Evolutionary conservation across 768 basidiomycete species (phyloP), one percentile per base, ranked within the genome.

Genomic region (Tulasnella sp.): DNA sequence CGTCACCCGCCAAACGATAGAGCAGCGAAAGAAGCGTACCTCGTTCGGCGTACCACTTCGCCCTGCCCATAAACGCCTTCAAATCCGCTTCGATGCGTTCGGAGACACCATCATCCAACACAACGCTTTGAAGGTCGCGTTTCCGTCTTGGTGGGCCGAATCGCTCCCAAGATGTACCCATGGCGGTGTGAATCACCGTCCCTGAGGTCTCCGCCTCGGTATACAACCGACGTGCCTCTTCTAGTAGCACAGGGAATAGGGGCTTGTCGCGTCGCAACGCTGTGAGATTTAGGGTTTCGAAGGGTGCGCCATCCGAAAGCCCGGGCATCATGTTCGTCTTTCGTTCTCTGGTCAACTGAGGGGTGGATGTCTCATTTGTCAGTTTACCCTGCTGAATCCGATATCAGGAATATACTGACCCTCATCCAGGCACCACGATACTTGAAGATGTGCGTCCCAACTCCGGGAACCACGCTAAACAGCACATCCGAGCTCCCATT

Each of bases 281-380:
- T 4, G 93, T 99, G 45, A 99, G 77, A 41, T 85, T 94, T 48
- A 98, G 84, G 0, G 95, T 98, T 72, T 99, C 96, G 93, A 95
- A 99, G 61, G 96, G 96, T 4, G 81, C 81, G 5, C 95, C 94
- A 4, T 90, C 87, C 76, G 86, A 86, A 49, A 92, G 76, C 67
- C 92, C 85, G n/a, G 54, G 54, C 80, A 94, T 88, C 27, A 94
- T 84, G 64, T 89, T 86, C 21, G 87, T 88, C 71, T 96, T 92
- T 54, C 96, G 82, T 73, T 97, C 94, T 13, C 96, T 83, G 75
- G 90, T 91, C 65, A 97, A 85, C 92, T 95, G 68, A 19, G 32
- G n/a, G 41, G n/a, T n/a, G n/a, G n/a, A n/a, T n/a, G n/a, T n/a
- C n/a, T n/a, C n/a, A n/a, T n/a, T n/a, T n/a, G n/a, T n/a, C n/a